These are phyloP conservation scores for Hygrocybe punicea DNA, from an alignment of 768 basidiomycete genomes.

Conservation along the genomic window DNA sequence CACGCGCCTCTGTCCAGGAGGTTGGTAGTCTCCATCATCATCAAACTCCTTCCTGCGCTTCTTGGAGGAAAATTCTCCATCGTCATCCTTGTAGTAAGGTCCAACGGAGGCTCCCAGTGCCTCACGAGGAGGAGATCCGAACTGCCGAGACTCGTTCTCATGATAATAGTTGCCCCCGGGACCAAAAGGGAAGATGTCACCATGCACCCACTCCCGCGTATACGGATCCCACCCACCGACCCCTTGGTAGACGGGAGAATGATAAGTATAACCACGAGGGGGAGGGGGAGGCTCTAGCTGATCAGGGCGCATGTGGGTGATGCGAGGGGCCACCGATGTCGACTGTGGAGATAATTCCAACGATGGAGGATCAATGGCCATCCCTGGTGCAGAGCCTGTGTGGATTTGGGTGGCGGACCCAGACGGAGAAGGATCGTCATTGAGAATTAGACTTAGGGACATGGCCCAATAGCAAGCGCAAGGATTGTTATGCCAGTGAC, in stretches of 20 bases:
- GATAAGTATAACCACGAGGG: slow-evolving; percentile 35
- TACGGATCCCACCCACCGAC: slow-evolving; percentile 34
- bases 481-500: neutral
- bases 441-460: slow-evolving; percentile 79
- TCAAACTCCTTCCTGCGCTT: slow-evolving; percentile 50
- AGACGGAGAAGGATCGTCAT: slow-evolving; percentile 59
- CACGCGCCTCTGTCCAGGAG: slow-evolving; percentile 52
- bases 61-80: slow-evolving; percentile 32
- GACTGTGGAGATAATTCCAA: slow-evolving; percentile 17
- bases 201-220: slow-evolving; percentile 10
- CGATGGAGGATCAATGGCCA: slow-evolving; percentile 21
- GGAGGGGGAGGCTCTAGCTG: slow-evolving; percentile 17
- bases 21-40: slow-evolving; percentile 56
- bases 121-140: slow-evolving; percentile 38
- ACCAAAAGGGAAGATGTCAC: slow-evolving; percentile 1
- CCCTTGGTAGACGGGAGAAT: slow-evolving; percentile 38
- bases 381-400: slow-evolving; percentile 30
- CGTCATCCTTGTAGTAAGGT: slow-evolving; percentile 12
- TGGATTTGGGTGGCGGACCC: slow-evolving; percentile 23
- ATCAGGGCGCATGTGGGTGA: slow-evolving; percentile 13
- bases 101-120: slow-evolving; percentile 22
- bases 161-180: slow-evolving; percentile 8
- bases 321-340: slow-evolving; percentile 19
- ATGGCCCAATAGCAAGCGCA: slow-evolving; percentile 35
- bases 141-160: slow-evolving; percentile 20